Base-by-base conservation (phyloP, 176 grass and related monocot genomes). In the Neostapfia colusana region DNA sequence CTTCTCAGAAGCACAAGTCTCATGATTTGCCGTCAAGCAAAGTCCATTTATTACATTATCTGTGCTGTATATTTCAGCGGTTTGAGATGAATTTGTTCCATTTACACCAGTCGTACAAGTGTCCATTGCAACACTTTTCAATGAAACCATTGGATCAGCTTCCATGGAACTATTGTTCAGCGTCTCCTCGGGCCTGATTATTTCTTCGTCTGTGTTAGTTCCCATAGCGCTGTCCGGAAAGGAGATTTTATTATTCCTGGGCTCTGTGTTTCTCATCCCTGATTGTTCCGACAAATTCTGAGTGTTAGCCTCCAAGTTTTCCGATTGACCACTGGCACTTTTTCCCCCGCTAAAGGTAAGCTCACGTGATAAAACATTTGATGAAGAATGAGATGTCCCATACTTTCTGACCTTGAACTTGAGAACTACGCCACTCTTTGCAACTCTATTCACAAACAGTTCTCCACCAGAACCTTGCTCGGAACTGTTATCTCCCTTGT, bases 401-500 rank as follows among this genome's bases (percentile, higher is more conserved):
- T 66, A 13, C 8, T 44, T 53, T 3, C 35, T n/a, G 13, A 66
- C n/a, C 48, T 66, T 78, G 35, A 78, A 66, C 62, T 78, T 65
- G 14, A 53, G 44, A 78, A 66, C 61, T 4, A 53, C 9, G 4
- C 62, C 62, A 34, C 27, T 26, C 15, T 20, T 51, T 78, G 75
- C 1, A 50, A 54, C 62, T 50, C 34, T 78, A 18, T 6, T 8
- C 13, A 78, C 45, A 8, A 66, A 65, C n/a, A 50, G 1, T 31
- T 66, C 31, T 66, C n/a, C 75, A 18, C n/a, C 37, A 8, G 31
- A 54, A 3, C 40, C 62, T 40, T 78, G 31, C 50, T 53, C 38
- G 23, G 44, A 9, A 20, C 21, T 8, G 16, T 17, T 20, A 43
- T 27, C 10, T 60, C 3, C 23, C 21, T 41, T 59, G 21, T 24